A percentile compares a stretch with the other conserved stretches of the same genome.
Evolutionary conservation across 164 flowering plant species (phyloP).

Genomic region (Platanus orientalis): DNA sequence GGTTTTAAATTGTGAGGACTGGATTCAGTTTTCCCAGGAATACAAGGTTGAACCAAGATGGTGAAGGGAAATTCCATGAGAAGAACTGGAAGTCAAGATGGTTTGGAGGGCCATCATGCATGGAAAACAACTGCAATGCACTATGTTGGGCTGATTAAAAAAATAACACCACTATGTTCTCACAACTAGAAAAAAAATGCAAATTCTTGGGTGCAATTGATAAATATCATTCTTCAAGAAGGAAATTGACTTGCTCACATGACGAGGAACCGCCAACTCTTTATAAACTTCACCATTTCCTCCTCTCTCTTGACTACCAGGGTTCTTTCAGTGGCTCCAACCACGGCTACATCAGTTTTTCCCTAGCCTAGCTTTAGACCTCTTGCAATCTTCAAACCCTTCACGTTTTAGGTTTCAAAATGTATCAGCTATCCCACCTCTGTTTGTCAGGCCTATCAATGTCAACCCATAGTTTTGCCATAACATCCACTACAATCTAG

Average conservation of each 20-base stretch:
- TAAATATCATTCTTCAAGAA: neutral
- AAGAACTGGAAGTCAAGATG: neutral
- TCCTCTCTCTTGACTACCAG: no score
- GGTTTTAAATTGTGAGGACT: no score
- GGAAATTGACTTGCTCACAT: neutral
- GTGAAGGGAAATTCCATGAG: neutral
- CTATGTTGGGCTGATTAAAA: neutral
- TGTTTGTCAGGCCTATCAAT: no score
- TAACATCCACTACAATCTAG: neutral
- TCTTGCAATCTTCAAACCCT: no score
- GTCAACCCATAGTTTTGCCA: neutral
- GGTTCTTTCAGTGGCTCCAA: no score
- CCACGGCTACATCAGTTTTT: no score
- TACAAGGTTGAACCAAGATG: neutral
- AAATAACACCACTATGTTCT: neutral
- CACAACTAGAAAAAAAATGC: neutral
- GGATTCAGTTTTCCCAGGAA: no score
- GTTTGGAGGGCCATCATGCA: neutral
- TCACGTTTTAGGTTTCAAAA: no score
- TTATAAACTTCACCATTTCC: neutral
- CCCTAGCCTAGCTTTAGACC: no score
- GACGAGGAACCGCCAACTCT: neutral
- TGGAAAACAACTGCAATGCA: neutral
- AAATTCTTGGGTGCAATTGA: neutral
- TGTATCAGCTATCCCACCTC: no score